Evolutionary conservation across 108 stramenopile genomes (phyloP), one percentile per base, ranked within the genome.

Genomic region (Stephanodiscus triporus): DNA sequence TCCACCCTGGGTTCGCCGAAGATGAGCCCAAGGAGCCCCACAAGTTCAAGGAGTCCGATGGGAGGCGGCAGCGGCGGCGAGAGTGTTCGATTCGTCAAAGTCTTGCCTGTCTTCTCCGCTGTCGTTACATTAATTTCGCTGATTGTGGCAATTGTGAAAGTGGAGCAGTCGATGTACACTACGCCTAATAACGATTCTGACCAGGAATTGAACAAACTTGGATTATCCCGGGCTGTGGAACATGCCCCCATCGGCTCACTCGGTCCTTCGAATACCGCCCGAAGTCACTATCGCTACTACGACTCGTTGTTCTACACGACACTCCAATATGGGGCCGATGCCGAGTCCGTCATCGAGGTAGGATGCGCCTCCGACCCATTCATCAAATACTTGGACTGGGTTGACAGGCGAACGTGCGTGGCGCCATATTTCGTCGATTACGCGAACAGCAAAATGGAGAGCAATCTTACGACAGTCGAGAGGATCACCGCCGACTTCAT

Each of bases 301-400:
- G 67, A 76, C 36, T 36, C 67, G 17, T 53, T 76, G 2, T 76
- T 63, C 42, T 76, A 53, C 67, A 76, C 53, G 40, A 45, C 75
- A 38, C 23, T 76, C 7, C 60, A 76, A 69, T 76, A 65, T 48
- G 68, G 75, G 40, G 36, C 23, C 17, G 36, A 62, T 42, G 75
- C 75, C n/a, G 55, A 23, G 14, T 63, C 60, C 38, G 37, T 68
- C 0, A 68, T 76, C 30, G 75, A 76, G 57, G 75, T 76, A 16
- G 75, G 75, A 54, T 76, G 75, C 32, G 59, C 75, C 43, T 62
- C 67, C n/a, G 60, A 68, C 23, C 75, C 75, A 2, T 76, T 76
- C 61, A 48, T 76, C 8, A 20, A 54, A 43, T 42, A 76, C 30
- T 34, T 76, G 20, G 60, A 63, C 20, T 76, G 75, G 75, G 51